Evolutionary conservation across 495 filamentous ascomycete species (phyloP).

Genomic region (Aspergillus egyptiacus): DNA sequence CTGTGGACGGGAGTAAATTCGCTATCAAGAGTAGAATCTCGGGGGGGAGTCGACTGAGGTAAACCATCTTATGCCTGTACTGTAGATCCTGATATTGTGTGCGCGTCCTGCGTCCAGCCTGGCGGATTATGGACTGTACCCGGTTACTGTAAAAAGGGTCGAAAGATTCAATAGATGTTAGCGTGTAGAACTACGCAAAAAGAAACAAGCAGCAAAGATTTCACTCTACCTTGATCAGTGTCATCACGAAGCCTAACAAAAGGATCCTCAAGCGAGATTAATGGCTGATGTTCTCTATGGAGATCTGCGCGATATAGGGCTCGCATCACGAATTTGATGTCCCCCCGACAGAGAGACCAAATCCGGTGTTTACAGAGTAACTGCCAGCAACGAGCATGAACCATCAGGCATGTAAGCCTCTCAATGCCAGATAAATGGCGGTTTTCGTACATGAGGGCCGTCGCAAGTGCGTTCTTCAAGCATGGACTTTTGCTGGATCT

Average conservation of each 20-base stretch:
- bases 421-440: neutral
- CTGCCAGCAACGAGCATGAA: constrained; percentile 7
- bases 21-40: constrained; percentile 5
- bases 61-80: neutral
- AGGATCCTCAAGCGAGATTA: too few species aligned
- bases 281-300: too few species aligned
- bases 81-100: neutral
- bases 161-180: too few species aligned
- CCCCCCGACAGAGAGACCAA: neutral
- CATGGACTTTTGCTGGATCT: neutral
- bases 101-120: neutral
- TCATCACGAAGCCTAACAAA: too few species aligned
- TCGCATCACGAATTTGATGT: neutral
- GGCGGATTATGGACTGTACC: neutral
- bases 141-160: neutral
- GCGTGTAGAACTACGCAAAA: too few species aligned
- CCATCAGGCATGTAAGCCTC: neutral
- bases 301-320: neutral
- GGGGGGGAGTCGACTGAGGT: neutral
- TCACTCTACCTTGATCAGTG: too few species aligned
- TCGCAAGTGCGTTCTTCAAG: neutral
- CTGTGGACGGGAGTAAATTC: neutral
- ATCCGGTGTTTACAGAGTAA: neutral
- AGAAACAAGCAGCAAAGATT: too few species aligned
- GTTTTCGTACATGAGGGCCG: neutral